These are phyloP conservation scores for Xerocomellus amylosporus DNA, from an alignment of 768 basidiomycete genomes.

Conservation along the genomic window DNA sequence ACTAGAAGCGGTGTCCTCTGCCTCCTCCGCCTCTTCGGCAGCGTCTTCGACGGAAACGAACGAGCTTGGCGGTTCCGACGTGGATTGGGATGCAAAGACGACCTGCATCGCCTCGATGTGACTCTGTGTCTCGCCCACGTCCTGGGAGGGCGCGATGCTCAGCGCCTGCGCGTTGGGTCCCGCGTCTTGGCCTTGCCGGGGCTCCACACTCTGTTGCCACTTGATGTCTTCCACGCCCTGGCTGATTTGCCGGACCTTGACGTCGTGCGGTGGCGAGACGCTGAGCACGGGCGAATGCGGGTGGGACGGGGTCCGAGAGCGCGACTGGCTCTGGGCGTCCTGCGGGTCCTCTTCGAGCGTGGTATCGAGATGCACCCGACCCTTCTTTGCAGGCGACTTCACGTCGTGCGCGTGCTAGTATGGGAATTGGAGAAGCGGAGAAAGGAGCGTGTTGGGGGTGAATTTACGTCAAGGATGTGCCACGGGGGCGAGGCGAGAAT, in stretches of 20 bases:
- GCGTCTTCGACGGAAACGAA: slow-evolving; percentile 21
- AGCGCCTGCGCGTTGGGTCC: slow-evolving; percentile 4
- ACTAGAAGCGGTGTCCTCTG: slow-evolving; percentile 25
- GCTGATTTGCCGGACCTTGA: slow-evolving; percentile 77
- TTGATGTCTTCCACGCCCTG: slow-evolving; percentile 76
- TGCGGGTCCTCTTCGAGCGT: slow-evolving; percentile 57
- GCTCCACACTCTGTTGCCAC: slow-evolving; percentile 50
- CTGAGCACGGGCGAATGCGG: slow-evolving; percentile 33
- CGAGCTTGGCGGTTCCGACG: slow-evolving; percentile 16
- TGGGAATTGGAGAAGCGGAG: slow-evolving; percentile 16
- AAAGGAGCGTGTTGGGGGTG: slow-evolving; percentile 19
- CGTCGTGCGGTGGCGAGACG: slow-evolving; percentile 72
- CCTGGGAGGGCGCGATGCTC: slow-evolving; percentile 4
- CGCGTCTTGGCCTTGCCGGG: slow-evolving; percentile 6
- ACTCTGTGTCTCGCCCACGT: slow-evolving; percentile 8
- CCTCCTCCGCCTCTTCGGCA: slow-evolving; percentile 31
- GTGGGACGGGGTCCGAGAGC: slow-evolving; percentile 31
- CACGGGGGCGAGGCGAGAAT: slow-evolving; percentile 9
- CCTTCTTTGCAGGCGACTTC: slow-evolving; percentile 75
- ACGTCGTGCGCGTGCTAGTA: slow-evolving; percentile 36
- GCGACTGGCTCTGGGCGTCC: slow-evolving; percentile 45
- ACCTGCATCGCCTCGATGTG: slow-evolving; percentile 14
- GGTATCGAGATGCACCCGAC: slow-evolving; percentile 57
- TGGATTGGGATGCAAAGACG: slow-evolving; percentile 7
- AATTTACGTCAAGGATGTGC: slow-evolving; percentile 30